phyloP scores from a whole-genome alignment of 2,329 filamentous ascomycete species.

The Fusarium sororula region DNA sequence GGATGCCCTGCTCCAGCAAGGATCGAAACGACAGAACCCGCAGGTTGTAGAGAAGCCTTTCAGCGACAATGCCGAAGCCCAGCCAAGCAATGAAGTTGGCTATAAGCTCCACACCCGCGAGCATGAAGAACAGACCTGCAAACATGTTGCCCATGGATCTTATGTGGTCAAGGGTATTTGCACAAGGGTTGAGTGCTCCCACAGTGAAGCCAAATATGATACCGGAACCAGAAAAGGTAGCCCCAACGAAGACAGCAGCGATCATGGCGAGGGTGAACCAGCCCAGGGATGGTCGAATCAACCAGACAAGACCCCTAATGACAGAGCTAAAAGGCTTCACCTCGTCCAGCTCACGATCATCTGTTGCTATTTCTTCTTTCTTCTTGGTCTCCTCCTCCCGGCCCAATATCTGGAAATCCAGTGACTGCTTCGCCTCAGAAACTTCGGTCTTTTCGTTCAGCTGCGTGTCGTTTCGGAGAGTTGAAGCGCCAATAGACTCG shows the following conservation, averaged over 20 bases:
- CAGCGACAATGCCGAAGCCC: slow-evolving; percentile 60
- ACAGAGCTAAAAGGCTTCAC: slow-evolving; percentile 51
- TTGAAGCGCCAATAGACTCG: slow-evolving; percentile 27
- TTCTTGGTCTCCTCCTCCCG: slow-evolving; percentile 5
- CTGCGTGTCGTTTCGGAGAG: slow-evolving; percentile 13
- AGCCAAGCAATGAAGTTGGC: slow-evolving; percentile 66
- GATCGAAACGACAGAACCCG: neutral
- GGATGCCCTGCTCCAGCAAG: neutral
- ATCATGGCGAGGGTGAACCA: slow-evolving; percentile 52
- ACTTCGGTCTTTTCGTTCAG: slow-evolving; percentile 19
- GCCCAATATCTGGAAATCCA: neutral
- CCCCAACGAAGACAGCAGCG: slow-evolving; percentile 62
- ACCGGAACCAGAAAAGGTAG: slow-evolving; percentile 61
- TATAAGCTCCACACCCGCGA: slow-evolving; percentile 57
- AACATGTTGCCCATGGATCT: slow-evolving; percentile 55
- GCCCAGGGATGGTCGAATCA: slow-evolving; percentile 51
- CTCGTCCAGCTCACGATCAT: slow-evolving; percentile 49
- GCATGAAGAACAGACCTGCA: slow-evolving; percentile 63
- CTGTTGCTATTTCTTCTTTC: slow-evolving; percentile 35
- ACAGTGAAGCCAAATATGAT: slow-evolving; percentile 58
- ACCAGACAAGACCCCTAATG: slow-evolving; percentile 48
- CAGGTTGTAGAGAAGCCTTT: slow-evolving; percentile 53
- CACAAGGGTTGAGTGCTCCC: slow-evolving; percentile 56
- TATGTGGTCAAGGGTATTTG: slow-evolving; percentile 50
- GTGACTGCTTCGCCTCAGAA: slow-evolving; percentile 3